phyloP scores from a whole-genome alignment of 2,329 filamentous ascomycete species.

The Fusarium nelsonii region DNA sequence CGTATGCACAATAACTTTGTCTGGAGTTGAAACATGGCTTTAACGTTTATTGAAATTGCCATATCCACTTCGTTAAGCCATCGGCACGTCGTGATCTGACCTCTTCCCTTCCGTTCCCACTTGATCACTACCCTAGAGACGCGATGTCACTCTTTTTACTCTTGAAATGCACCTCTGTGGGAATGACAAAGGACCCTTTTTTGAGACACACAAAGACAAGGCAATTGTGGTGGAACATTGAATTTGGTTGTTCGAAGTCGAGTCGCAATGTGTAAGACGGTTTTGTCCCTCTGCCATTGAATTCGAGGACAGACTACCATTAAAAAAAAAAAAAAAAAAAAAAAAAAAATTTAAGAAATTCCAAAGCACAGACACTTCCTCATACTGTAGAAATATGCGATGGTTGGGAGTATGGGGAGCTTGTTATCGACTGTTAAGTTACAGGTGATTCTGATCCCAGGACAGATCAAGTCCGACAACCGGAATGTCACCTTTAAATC shows the following conservation, averaged over 20 bases:
- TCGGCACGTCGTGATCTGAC: not conserved
- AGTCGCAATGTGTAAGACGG: too few species aligned
- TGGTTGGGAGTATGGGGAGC: not conserved
- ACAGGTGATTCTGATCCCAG: not conserved
- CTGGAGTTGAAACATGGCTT: conserved; percentile 26
- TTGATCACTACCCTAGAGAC: conserved; percentile 11
- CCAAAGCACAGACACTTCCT: not conserved
- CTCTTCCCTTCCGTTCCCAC: not conserved
- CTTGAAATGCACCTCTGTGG: not conserved
- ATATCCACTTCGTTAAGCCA: conserved; percentile 3
- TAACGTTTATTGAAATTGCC: not conserved
- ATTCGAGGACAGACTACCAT: too few species aligned
- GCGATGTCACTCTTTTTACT: not conserved
- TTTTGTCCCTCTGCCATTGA: too few species aligned
- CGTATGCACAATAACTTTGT: conserved; percentile 3
- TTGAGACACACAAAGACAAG: not conserved
- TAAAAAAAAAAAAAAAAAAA: too few species aligned
- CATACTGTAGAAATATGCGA: not conserved
- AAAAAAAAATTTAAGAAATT: too few species aligned
- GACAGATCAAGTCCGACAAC: conserved; percentile 9
- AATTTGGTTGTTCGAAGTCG: not conserved
- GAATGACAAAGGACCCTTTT: not conserved
- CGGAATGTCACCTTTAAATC: conserved; percentile 3
- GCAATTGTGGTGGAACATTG: not conserved
- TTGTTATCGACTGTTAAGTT: not conserved